phyloP scores from a whole-genome alignment of 1,284 basidiomycete species.

The Ceratobasidium sp. region DNA sequence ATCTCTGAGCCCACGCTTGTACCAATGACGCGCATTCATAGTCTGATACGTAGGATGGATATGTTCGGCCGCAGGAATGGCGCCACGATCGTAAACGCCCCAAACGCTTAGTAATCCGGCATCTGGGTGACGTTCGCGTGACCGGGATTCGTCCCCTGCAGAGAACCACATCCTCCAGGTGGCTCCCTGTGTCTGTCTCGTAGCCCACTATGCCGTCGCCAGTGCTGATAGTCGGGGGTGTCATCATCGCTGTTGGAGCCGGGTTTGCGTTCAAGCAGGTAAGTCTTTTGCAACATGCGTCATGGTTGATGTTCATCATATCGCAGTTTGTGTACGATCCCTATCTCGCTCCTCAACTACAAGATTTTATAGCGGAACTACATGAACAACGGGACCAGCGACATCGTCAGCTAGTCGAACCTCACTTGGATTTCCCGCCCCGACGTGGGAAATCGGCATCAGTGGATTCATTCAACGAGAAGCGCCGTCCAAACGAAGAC shows the following conservation, averaged over 20 bases:
- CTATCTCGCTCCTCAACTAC: constrained; percentile 17
- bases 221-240: constrained; percentile 30
- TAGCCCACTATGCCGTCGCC: constrained; percentile 31
- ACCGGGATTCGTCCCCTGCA: constrained; percentile 11
- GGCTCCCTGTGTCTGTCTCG: background rate
- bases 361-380: constrained; percentile 17
- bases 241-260: constrained; percentile 34
- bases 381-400: constrained; percentile 9
- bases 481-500: constrained; percentile 12
- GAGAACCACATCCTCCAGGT: constrained; percentile 24
- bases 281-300: background rate
- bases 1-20: no score
- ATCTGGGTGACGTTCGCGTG: background rate
- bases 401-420: constrained; percentile 14
- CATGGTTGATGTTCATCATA: background rate
- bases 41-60: no score
- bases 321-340: constrained; percentile 34
- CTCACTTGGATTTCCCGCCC: constrained; percentile 14
- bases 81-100: no score
- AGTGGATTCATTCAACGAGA: constrained; percentile 23
- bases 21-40: no score
- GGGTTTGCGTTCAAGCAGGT: constrained; percentile 37
- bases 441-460: constrained; percentile 29
- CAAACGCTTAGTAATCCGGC: constrained; percentile 5
- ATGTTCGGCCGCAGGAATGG: no score